phyloP scores from a whole-genome alignment of 495 filamentous ascomycete genomes.

The Xylaria longipes region DNA sequence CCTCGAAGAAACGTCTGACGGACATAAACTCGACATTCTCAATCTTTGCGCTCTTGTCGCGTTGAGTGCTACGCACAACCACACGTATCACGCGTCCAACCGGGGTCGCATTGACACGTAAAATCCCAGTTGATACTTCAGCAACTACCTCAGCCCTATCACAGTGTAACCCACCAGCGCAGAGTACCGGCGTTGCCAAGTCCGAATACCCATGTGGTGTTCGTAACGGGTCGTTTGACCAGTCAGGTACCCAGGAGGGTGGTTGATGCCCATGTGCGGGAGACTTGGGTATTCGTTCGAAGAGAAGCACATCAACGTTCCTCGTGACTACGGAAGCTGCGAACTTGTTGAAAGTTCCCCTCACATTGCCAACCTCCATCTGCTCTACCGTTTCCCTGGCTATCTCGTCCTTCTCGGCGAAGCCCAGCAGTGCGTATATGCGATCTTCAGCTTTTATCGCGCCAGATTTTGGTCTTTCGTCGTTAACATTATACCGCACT shows the following conservation, averaged over 20 bases:
- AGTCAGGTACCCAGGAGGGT: constrained; percentile 23
- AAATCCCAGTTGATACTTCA: constrained; percentile 11
- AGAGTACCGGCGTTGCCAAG: neutral
- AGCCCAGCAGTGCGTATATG: constrained; percentile 20
- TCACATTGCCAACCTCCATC: constrained; percentile 18
- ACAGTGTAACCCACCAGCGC: neutral
- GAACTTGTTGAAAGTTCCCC: constrained; percentile 15
- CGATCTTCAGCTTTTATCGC: constrained; percentile 19
- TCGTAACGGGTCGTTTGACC: neutral
- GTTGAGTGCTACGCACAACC: neutral
- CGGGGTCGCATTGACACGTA: neutral
- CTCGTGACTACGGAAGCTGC: constrained; percentile 16
- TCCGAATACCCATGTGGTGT: constrained; percentile 9
- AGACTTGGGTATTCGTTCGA: constrained; percentile 14
- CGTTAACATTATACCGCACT: constrained; percentile 19
- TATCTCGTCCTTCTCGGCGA: constrained; percentile 4
- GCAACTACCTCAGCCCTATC: neutral
- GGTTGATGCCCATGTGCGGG: constrained; percentile 1
- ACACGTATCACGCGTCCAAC: constrained; percentile 7
- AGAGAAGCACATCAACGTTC: constrained; percentile 21
- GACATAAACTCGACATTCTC: constrained; percentile 14
- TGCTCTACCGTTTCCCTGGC: constrained; percentile 1
- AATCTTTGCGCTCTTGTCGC: neutral
- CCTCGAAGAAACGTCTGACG: constrained; percentile 7
- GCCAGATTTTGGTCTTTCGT: constrained; percentile 13